Evolutionary conservation across 2,329 filamentous ascomycete genomes (phyloP).

Genomic region (Xylogone sp.): DNA sequence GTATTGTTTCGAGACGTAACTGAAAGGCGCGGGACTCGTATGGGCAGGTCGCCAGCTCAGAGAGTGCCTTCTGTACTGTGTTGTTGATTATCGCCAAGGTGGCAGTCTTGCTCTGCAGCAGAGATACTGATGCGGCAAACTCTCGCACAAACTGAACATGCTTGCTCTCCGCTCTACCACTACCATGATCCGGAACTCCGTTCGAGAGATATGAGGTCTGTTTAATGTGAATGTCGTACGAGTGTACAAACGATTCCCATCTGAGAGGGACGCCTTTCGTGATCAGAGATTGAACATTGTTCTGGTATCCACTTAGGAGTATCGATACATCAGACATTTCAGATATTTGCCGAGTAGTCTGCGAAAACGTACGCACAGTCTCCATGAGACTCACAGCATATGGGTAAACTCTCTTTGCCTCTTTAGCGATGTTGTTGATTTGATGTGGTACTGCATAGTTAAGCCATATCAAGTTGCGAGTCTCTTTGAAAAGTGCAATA

Average conservation of each 20-base stretch:
- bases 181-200: constrained; percentile 53
- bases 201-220: constrained; percentile 55
- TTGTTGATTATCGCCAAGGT: constrained; percentile 75
- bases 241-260: constrained; percentile 98
- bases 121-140: constrained; percentile 81
- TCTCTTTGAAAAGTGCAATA: constrained; percentile 98
- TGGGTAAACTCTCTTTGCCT: constrained; percentile 97
- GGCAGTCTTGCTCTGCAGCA: constrained; percentile 83
- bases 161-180: constrained; percentile 73
- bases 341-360: constrained; percentile 79
- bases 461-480: constrained; percentile 91
- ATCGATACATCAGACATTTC: constrained; percentile 86
- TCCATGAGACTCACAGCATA: constrained; percentile 99
- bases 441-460: constrained; percentile 92
- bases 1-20: constrained; percentile 76
- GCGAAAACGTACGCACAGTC: constrained; percentile 88
- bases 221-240: constrained; percentile 84
- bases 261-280: constrained; percentile 83
- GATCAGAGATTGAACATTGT: constrained; percentile 81
- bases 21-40: constrained; percentile 81
- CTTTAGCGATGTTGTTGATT: constrained; percentile 93
- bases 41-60: constrained; percentile 78
- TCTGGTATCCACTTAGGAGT: constrained; percentile 85
- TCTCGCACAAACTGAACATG: constrained; percentile 96
- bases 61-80: constrained; percentile 75